A percentile compares a stretch with the other conserved stretches of the same genome.
phyloP scores from a whole-genome alignment of 176 grass and related monocot species.

The Aegilops sharonensis region DNA sequence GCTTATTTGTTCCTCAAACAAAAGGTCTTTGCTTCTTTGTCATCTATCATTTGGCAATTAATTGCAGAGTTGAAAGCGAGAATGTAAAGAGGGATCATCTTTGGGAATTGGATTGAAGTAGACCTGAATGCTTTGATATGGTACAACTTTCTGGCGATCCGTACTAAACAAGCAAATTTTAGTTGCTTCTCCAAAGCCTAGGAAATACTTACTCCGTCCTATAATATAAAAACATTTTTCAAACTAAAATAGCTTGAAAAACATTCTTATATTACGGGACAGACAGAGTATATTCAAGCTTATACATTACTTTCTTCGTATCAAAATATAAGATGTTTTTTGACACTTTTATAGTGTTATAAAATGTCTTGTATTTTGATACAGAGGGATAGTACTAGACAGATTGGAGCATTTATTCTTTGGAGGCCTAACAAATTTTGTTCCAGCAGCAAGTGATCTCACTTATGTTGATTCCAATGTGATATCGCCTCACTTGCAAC shows the following conservation, averaged over 20 bases:
- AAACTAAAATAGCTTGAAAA: too few relatives aligned
- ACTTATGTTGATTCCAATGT: slow-evolving; percentile 21
- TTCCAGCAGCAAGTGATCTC: slow-evolving; percentile 1
- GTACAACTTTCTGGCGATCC: slow-evolving; percentile 47
- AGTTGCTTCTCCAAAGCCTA: slow-evolving; percentile 45
- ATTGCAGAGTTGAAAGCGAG: slow-evolving; percentile 20
- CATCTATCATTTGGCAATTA: slow-evolving; percentile 30
- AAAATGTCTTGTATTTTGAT: too few relatives aligned
- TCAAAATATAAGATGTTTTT: too few relatives aligned
- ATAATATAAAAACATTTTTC: too few relatives aligned
- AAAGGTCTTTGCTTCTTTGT: not conserved
- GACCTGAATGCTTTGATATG: slow-evolving; percentile 54
- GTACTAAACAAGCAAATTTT: slow-evolving; percentile 51
- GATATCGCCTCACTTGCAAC: slow-evolving; percentile 33
- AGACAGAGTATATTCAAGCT: too few relatives aligned
- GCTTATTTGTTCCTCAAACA: not conserved
- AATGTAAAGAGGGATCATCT: slow-evolving; percentile 32
- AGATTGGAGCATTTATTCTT: not conserved
- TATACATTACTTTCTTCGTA: too few relatives aligned
- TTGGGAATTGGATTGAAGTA: slow-evolving; percentile 49
- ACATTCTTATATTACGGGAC: too few relatives aligned
- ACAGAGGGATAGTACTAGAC: too few relatives aligned
- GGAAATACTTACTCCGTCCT: too few relatives aligned
- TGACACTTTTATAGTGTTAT: too few relatives aligned
- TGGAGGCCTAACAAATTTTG: slow-evolving; percentile 14